These are phyloP conservation scores for Solanum hybrid DNA, from an alignment of 305 asterid genomes.

Conservation along the genomic window DNA sequence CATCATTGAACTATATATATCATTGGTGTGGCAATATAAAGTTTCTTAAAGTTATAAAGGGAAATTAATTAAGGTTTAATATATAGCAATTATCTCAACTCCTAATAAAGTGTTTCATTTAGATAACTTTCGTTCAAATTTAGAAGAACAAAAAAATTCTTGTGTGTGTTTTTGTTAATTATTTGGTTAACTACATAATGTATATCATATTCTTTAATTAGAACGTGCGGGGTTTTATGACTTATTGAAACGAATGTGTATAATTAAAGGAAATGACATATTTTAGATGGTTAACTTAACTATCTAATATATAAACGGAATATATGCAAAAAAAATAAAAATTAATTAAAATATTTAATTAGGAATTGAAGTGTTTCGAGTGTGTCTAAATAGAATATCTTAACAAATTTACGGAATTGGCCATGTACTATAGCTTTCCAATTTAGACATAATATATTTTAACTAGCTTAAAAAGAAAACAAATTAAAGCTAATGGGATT, in stretches of 20 bases:
- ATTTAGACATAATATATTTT: neutral
- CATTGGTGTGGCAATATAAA: neutral
- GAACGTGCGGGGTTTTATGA: neutral
- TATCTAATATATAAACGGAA: too few species aligned
- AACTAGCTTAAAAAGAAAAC: neutral
- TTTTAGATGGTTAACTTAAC: neutral
- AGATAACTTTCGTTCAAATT: too few species aligned
- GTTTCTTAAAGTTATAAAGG: neutral
- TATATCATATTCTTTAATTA: neutral
- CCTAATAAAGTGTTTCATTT: neutral
- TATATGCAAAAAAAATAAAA: too few species aligned
- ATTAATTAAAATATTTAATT: neutral
- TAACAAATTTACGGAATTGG: neutral
- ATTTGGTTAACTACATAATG: neutral
- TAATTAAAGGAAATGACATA: neutral
- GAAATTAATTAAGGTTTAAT: neutral
- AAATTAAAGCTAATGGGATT: neutral
- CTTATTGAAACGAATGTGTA: neutral
- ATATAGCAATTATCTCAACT: neutral
- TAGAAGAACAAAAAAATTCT: neutral
- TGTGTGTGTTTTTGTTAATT: neutral
- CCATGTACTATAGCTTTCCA: neutral
- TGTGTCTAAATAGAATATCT: neutral
- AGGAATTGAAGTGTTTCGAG: neutral
- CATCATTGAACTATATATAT: neutral